Conservation (phyloP, 176 grass and related monocot species). For the Miscanthus lutarioriparius region DNA sequence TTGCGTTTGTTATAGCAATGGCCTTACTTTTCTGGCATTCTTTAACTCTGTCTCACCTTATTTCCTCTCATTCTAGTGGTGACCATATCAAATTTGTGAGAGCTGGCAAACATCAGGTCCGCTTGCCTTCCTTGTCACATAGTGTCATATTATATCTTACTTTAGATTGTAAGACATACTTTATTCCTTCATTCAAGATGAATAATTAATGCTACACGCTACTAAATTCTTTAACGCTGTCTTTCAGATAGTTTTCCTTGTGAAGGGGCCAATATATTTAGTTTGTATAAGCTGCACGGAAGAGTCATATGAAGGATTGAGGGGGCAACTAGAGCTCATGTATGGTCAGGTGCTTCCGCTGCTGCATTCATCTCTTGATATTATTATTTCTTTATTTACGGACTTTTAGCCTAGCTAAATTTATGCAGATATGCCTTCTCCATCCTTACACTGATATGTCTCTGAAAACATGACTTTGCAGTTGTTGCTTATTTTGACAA, state of each 20-base stretch:
- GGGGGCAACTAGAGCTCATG: slow-evolving; percentile 85
- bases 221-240: slow-evolving; percentile 31
- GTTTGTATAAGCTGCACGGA: slow-evolving; percentile 97
- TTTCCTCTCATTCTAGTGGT: slow-evolving; percentile 41
- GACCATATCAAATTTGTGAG: slow-evolving; percentile 94
- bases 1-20: background rate
- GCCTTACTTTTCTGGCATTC: background rate
- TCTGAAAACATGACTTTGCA: slow-evolving; percentile 47
- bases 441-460: slow-evolving; percentile 32
- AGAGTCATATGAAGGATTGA: slow-evolving; percentile 80
- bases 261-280: slow-evolving; percentile 97
- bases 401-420: background rate
- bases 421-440: slow-evolving; percentile 16
- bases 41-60: background rate
- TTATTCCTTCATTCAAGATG: background rate
- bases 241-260: slow-evolving; percentile 93
- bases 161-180: background rate
- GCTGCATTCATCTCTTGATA: slow-evolving; percentile 26
- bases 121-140: background rate
- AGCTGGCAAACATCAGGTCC: slow-evolving; percentile 82
- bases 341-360: slow-evolving; percentile 83
- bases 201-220: background rate
- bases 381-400: background rate
- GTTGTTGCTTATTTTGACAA: slow-evolving; percentile 97
- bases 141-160: background rate